Evolutionary conservation across 495 filamentous ascomycete genomes (phyloP).

Genomic region (Elasticomyces elasticus): DNA sequence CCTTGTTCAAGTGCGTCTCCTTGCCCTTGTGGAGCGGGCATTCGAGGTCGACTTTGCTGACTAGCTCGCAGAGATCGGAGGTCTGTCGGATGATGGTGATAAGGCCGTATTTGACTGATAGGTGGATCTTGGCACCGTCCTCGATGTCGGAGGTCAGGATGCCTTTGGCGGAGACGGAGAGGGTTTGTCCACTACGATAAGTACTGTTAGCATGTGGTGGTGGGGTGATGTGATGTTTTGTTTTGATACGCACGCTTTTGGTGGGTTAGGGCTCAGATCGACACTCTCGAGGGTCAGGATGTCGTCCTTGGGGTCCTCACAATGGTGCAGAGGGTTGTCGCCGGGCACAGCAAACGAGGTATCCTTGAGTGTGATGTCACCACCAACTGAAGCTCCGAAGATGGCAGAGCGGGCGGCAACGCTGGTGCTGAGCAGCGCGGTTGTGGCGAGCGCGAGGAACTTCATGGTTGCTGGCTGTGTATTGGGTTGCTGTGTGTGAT

Average conservation of each 20-base stretch:
- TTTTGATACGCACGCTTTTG: slow-evolving; percentile 57
- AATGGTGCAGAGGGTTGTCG: slow-evolving; percentile 67
- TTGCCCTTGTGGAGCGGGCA: slow-evolving; percentile 75
- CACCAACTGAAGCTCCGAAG: slow-evolving; percentile 15
- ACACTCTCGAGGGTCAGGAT: slow-evolving; percentile 68
- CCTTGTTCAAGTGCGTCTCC: slow-evolving; percentile 58
- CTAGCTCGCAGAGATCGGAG: slow-evolving; percentile 78
- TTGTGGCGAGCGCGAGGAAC: slow-evolving; percentile 17
- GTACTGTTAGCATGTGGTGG: not conserved
- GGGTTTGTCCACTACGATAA: slow-evolving; percentile 56
- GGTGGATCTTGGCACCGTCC: slow-evolving; percentile 65
- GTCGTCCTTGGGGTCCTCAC: slow-evolving; percentile 49
- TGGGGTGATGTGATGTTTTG: not conserved
- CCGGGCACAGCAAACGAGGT: slow-evolving; percentile 49
- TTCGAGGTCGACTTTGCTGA: slow-evolving; percentile 73
- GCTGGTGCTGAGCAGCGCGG: slow-evolving; percentile 24
- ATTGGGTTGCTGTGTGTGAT: too few relatives aligned
- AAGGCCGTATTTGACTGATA: slow-evolving; percentile 87
- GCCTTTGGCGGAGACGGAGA: slow-evolving; percentile 70
- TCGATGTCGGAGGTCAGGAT: slow-evolving; percentile 55
- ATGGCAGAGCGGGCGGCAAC: slow-evolving; percentile 22
- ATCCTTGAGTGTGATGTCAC: slow-evolving; percentile 21
- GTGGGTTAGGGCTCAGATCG: slow-evolving; percentile 76
- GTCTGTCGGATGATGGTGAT: slow-evolving; percentile 74
- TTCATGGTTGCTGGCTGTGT: slow-evolving; percentile 21